Evolutionary conservation across 139 green algal genomes (phyloP).

Genomic region (Mesostigma viride): DNA sequence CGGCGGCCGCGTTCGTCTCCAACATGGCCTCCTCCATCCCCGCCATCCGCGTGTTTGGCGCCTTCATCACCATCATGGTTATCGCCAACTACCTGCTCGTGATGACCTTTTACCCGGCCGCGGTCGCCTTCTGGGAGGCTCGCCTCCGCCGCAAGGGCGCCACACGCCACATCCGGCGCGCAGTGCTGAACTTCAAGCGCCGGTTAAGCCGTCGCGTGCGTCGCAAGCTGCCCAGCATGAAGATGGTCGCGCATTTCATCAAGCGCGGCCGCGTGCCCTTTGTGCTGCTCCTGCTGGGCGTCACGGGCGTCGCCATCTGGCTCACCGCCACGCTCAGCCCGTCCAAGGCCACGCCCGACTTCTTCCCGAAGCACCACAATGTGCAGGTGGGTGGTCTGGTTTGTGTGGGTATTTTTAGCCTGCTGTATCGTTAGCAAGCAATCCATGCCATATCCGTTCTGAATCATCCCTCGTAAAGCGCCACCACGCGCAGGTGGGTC

Average conservation of each 20-base stretch:
- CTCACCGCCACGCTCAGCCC: background rate
- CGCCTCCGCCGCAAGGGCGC: background rate
- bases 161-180: background rate
- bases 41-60: constrained; percentile 15
- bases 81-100: constrained; percentile 23
- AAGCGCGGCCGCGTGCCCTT: background rate
- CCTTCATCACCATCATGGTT: constrained; percentile 23
- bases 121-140: background rate
- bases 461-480: no score
- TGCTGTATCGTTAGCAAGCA: no score
- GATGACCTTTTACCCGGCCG: constrained; percentile 18
- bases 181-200: background rate
- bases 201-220: background rate
- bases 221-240: background rate
- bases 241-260: background rate
- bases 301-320: background rate
- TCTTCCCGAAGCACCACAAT: constrained; percentile 7
- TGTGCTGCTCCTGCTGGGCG: background rate
- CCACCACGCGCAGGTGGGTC: no score
- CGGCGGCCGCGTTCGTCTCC: constrained; percentile 13
- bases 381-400: no score
- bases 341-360: background rate
- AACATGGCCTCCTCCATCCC: constrained; percentile 20
- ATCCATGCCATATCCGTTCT: no score
- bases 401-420: no score